Base-by-base conservation (phyloP, 2,329 filamentous ascomycete genomes). In the Chrysoporthe austroafricana region DNA sequence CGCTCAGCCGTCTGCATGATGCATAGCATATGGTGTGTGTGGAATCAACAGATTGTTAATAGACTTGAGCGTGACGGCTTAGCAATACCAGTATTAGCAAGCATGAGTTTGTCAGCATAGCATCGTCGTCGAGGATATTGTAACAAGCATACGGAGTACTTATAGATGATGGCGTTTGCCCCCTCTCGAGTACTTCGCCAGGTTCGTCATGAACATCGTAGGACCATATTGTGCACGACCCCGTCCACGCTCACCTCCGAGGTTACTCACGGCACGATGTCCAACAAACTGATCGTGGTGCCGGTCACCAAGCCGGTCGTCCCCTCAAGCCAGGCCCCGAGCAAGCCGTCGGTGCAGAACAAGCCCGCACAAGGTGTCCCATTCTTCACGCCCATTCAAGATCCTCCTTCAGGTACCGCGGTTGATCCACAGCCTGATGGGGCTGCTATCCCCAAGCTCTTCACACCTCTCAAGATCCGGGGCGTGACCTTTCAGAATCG, bases 401-500 rank as follows among this genome's bases (percentile, higher is more conserved):
- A 76, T 1, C 79, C 79, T 2, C 75, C 79, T 2, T 71, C 79
- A 0, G 81, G 80, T 11, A 79, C 79, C 2, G 78, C 78, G 0
- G 48, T 76, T 2, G 71, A 74, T 21, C 74, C 74, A 56, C 81
- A 84, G 57, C 69, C 69, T 34, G 39, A 66, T 34, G 77, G 81
- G 69, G 80, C 81, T 70, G 64, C 71, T 18, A 69, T 70, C 78
- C 72, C 71, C 1, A 75, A 72, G 50, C 73, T 84, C 36, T 84
- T 84, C 73, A 77, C 76, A 0, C 82, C 83, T 3, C 72, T 85
- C 50, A 81, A 75, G 59, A 79, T 84, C 62, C 77, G 82, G 48
- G 77, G 77, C 60, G 72, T 82, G 43, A 79, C 76, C 6, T 76
- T 84, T 59, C 82, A 79, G 48, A 84, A 84, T 69, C 79, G 83